Evolutionary conservation across 768 basidiomycete genomes (phyloP).

Genomic region (Hygrocybe coccinea): DNA sequence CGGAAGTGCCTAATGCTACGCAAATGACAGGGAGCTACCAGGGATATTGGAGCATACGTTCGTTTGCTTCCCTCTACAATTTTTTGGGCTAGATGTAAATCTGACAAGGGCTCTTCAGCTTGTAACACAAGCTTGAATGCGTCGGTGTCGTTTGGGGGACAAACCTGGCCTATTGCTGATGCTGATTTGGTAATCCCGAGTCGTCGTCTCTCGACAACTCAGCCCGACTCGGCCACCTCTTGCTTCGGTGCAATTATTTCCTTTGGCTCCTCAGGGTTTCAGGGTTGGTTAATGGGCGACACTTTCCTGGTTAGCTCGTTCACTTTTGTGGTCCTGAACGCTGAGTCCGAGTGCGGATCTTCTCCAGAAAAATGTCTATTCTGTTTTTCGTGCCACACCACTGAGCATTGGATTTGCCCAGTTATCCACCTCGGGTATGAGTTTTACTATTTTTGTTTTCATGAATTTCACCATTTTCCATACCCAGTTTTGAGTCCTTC

Average conservation of each 20-base stretch:
- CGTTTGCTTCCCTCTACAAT: slow-evolving; percentile 21
- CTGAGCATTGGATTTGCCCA: slow-evolving; percentile 51
- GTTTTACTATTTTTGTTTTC: too few species aligned
- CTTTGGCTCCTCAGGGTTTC: slow-evolving; percentile 42
- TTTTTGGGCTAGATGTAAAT: neutral
- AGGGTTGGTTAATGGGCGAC: slow-evolving; percentile 65
- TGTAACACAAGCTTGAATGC: slow-evolving; percentile 57
- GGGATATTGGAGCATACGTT: slow-evolving; percentile 81
- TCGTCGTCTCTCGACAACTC: slow-evolving; percentile 39
- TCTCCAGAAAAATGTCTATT: slow-evolving; percentile 50
- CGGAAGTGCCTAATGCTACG: slow-evolving; percentile 53
- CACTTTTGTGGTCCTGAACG: neutral
- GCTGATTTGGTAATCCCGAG: slow-evolving; percentile 85
- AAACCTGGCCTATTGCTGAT: slow-evolving; percentile 67
- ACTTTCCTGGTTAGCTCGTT: slow-evolving; percentile 54
- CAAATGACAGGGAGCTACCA: slow-evolving; percentile 33
- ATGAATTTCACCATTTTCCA: too few species aligned
- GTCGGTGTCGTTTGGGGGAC: slow-evolving; percentile 72
- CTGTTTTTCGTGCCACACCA: slow-evolving; percentile 42
- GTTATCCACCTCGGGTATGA: too few species aligned
- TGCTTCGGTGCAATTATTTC: slow-evolving; percentile 63
- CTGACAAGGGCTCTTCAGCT: slow-evolving; percentile 40
- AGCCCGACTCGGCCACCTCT: too few species aligned
- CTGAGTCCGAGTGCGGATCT: neutral
- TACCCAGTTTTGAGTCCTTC: too few species aligned